Conservation (phyloP, 129 eudicot genomes). For the Flaveria brownii region DNA sequence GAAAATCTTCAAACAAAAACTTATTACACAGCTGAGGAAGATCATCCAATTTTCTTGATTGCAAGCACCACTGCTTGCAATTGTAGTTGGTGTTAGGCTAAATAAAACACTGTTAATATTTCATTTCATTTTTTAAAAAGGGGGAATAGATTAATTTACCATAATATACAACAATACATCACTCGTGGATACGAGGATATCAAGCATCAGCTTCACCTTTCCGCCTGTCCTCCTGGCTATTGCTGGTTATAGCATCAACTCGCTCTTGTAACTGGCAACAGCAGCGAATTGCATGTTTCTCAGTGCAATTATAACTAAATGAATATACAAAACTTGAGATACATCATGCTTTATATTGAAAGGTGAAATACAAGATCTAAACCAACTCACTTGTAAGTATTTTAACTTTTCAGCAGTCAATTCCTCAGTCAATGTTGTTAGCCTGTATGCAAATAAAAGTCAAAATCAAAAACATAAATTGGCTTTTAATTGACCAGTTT, state of each 20-base stretch:
- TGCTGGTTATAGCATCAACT: conserved; percentile 45
- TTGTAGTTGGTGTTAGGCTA: conserved; percentile 1
- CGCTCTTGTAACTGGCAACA: conserved; percentile 71
- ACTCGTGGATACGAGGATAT: conserved; percentile 35
- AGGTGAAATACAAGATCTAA: background rate
- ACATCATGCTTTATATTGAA: background rate
- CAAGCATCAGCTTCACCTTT: conserved; percentile 56
- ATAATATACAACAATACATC: conserved; percentile 47
- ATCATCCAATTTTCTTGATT: conserved; percentile 39
- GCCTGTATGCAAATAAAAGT: conserved; percentile 45
- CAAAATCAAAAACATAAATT: background rate
- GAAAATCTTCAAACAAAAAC: conserved; percentile 25
- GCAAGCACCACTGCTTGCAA: conserved; percentile 37
- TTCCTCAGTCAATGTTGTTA: conserved; percentile 77
- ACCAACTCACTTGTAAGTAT: conserved; percentile 67
- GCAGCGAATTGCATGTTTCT: background rate
- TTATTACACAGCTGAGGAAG: conserved; percentile 31
- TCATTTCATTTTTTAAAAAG: background rate
- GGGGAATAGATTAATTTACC: conserved; percentile 38
- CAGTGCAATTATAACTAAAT: background rate
- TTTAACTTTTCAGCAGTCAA: conserved; percentile 78
- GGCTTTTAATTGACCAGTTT: background rate
- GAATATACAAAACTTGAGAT: background rate
- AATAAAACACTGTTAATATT: background rate
- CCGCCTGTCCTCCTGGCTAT: conserved; percentile 49